Percentiles rank a stretch among this genome's conserved stretches.
Evolutionary conservation across 768 basidiomycete genomes (phyloP).

Genomic region (Cubamyces lactineus): DNA sequence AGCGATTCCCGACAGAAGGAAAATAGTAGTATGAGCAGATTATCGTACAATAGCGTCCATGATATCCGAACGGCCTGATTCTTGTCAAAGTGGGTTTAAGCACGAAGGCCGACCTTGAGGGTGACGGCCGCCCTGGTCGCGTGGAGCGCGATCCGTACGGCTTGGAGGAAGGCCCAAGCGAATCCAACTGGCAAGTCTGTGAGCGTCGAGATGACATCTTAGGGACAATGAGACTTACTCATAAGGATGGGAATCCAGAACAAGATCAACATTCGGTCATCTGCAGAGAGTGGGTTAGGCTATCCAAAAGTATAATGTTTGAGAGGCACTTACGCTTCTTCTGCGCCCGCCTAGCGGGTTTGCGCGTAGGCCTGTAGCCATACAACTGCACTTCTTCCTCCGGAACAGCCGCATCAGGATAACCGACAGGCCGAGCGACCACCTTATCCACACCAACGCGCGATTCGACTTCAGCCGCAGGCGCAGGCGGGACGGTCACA

Average conservation of each 20-base stretch:
- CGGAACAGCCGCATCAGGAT: constrained; percentile 50
- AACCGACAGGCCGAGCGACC: constrained; percentile 46
- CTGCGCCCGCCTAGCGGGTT: constrained; percentile 47
- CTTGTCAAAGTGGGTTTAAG: constrained; percentile 11
- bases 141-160: constrained; percentile 33
- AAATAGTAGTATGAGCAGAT: neutral
- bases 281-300: constrained; percentile 40
- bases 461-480: constrained; percentile 17
- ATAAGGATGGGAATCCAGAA: constrained; percentile 89
- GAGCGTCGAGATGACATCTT: neutral
- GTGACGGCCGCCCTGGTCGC: constrained; percentile 30
- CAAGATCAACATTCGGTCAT: constrained; percentile 81
- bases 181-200: constrained; percentile 33
- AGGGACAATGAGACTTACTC: constrained; percentile 50
- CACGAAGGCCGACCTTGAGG: constrained; percentile 30
- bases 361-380: constrained; percentile 59
- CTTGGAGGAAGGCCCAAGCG: constrained; percentile 38
- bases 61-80: constrained; percentile 3
- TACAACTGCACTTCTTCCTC: constrained; percentile 73
- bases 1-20: neutral
- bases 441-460: constrained; percentile 36
- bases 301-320: neutral
- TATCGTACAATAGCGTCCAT: constrained; percentile 3
- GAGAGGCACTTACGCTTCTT: constrained; percentile 65
- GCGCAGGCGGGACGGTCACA: neutral